Base-by-base conservation (phyloP, 495 filamentous ascomycete species). In the Cercophora samala region DNA sequence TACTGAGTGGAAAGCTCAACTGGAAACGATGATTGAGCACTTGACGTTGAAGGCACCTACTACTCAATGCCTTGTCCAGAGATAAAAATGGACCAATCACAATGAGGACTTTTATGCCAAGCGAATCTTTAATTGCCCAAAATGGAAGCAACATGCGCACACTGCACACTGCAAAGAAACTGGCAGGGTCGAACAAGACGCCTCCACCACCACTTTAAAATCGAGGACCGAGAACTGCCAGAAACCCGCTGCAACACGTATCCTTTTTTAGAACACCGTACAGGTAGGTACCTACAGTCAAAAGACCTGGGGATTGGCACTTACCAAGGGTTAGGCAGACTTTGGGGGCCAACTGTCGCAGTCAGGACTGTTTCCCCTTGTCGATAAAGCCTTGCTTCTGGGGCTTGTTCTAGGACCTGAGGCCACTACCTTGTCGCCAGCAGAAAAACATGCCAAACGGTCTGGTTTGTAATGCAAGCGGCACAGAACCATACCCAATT, bases 201-300 rank as follows among this genome's bases (percentile, higher is more conserved):
- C 15, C 37, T 1, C 37, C 37, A 46, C 37, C 8, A 17, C 37
- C 2, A 2, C 37, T 46, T 46, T 9, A 17, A n/a, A n/a, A 46
- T 17, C 8, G 13, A 17, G 37, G 13, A 17, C 37, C 8, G 15
- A 46, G 11, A 9, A 9, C 37, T 46, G 1, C 0, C 5, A 17
- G 13, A 46, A 46, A 0, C 2, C 37, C 37, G 37, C 37, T 46
- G 37, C 13, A 46, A 9, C 6, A 46, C 3, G 15, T 18, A 58
- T 58, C 23, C 23, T 58, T 24, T 58, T 58, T 24, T 58, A 58
- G 54, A 58, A 58, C 23, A 58, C 54, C 21, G 54, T 58, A 58
- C 54, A 21, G 19, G 54, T 46, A 46, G 5, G 5, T 46, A 46
- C 37, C 37, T 13, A 18, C 37, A 2, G 37, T 8, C 37, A 17